Base-by-base conservation (phyloP, 352 stramenopile genomes). In the Ophiocytium majus region DNA sequence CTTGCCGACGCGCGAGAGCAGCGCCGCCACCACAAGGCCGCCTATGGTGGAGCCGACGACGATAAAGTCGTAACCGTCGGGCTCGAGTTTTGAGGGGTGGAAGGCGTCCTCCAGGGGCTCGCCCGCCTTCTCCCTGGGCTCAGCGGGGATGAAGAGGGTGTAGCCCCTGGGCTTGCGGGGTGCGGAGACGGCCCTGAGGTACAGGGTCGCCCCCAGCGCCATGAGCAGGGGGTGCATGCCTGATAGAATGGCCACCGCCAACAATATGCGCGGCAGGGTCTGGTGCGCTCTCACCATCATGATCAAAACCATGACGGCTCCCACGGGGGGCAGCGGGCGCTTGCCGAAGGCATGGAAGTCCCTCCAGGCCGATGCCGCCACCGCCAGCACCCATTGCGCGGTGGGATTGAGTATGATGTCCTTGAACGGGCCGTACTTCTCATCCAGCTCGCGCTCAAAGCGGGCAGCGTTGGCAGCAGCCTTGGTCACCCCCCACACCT, bases 401-500 rank as follows among this genome's bases (percentile, higher is more conserved):
- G 80, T 88, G 9, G 84, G 84, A 35, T 88, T 79, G n/a, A 88
- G 36, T 74, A 88, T 88, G 71, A 85, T 43, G 63, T 88, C 84
- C 66, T 88, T 88, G 32, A 88, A 76, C 36, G 83, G n/a, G 9
- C 83, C 82, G 64, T 86, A 86, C 36, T 86, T 86, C 64, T 88
- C 84, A 43, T 85, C 32, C 23, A 88, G 84, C 81, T 88, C 84
- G 9, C 84, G n/a, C 81, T 85, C 84, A 31, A 88, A 88, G 74
- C 82, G 86, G 50, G 84, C 84, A 28, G 79, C 79, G 81, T 88
- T 88, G 66, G 84, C 84, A 57, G 50, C 57, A 10, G 35, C 64
- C 50, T 85, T 83, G 28, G 84, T 50, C 9, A 83, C 50, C 1
- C 28, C 17, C 34, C 84, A 82, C 14, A 88, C 31, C 64, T 88